Percentiles rank a stretch among this genome's conserved stretches.
Conservation (phyloP, 2,329 filamentous ascomycete genomes). For the Fusarium protoensiforme region DNA sequence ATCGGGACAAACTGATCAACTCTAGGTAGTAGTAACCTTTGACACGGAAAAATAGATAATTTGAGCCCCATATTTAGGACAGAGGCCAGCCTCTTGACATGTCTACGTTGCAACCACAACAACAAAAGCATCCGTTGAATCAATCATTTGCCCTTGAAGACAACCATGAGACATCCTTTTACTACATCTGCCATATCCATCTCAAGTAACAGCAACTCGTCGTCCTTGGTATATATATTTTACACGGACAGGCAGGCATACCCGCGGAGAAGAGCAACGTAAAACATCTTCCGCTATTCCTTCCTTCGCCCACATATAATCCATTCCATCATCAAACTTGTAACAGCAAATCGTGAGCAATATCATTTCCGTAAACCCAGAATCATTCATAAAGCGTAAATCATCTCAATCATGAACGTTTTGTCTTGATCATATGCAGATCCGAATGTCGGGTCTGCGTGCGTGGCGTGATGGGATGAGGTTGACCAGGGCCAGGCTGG, state of each 20-base stretch:
- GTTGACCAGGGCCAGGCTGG: background rate
- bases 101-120: background rate
- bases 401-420: slow-evolving; percentile 42
- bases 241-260: slow-evolving; percentile 33
- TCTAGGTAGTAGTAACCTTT: background rate
- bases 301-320: slow-evolving; percentile 15
- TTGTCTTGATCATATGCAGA: slow-evolving; percentile 18
- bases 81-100: background rate
- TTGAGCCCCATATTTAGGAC: background rate
- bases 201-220: slow-evolving; percentile 17
- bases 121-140: background rate
- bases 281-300: slow-evolving; percentile 29
- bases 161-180: slow-evolving; percentile 2
- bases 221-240: slow-evolving; percentile 28
- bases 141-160: background rate
- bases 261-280: slow-evolving; percentile 18
- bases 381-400: slow-evolving; percentile 40
- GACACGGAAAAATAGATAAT: background rate
- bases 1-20: slow-evolving; percentile 19
- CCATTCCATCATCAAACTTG: slow-evolving; percentile 26
- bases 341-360: slow-evolving; percentile 29
- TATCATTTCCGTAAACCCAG: slow-evolving; percentile 23
- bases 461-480: background rate
- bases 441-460: background rate
- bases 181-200: slow-evolving; percentile 9